Percentiles rank a stretch among this genome's conserved stretches.
Evolutionary conservation across 176 grass and related monocot genomes (phyloP).

Genomic region (Leersia perrieri): DNA sequence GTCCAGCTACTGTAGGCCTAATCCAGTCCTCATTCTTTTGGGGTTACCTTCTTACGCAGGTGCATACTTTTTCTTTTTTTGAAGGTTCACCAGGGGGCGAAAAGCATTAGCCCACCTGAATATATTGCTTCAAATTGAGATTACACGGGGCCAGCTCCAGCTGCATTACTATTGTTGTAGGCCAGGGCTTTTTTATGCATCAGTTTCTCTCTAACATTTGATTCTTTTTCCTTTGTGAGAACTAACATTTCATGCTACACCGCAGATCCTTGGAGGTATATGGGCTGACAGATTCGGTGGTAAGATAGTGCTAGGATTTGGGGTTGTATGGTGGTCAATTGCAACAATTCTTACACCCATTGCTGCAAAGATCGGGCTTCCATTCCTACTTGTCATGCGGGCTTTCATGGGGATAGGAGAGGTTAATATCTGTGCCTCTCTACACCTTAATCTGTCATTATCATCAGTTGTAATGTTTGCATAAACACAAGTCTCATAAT

Average conservation of each 20-base stretch:
- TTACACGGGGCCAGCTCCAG: no score
- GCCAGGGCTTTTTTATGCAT: background rate
- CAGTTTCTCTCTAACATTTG: background rate
- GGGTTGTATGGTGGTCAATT: constrained; percentile 97
- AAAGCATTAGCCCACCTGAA: no score
- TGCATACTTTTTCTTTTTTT: no score
- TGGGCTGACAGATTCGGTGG: constrained; percentile 92
- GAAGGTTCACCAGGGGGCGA: no score
- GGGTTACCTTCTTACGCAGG: constrained; percentile 98
- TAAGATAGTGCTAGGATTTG: constrained; percentile 85
- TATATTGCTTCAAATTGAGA: no score
- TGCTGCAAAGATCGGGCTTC: constrained; percentile 88
- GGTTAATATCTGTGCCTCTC: constrained; percentile 50
- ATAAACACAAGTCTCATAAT: background rate
- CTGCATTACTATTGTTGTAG: constrained; percentile 2
- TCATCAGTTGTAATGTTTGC: background rate
- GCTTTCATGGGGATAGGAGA: constrained; percentile 99
- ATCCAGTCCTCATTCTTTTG: constrained; percentile 99
- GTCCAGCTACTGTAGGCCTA: constrained; percentile 80
- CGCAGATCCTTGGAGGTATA: constrained; percentile 95
- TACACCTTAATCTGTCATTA: constrained; percentile 15
- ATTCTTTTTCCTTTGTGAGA: background rate
- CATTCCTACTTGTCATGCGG: constrained; percentile 71
- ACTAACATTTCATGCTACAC: background rate
- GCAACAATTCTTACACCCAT: constrained; percentile 87